Base-by-base conservation (phyloP, 768 basidiomycete species). In the Mycena leptocephala region DNA sequence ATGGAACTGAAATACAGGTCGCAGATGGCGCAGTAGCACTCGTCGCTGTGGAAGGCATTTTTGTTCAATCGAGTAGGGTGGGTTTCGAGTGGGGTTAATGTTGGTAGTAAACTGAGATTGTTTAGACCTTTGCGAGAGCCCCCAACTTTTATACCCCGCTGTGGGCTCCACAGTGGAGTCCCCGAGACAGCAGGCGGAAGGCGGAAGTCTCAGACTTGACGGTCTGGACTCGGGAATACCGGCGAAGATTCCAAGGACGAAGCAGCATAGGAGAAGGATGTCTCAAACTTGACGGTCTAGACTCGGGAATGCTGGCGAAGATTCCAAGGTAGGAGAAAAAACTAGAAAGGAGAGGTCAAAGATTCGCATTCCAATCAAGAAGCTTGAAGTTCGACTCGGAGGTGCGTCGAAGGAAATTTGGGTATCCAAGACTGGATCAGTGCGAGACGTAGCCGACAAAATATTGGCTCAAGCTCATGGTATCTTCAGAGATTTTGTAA, bases 21-120 rank as follows among this genome's bases (percentile, higher is more conserved):
- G 63, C 81, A 81, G 16, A 59, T n/a, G 28, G 79, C 79, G 37
- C 79, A 81, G 64, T 81, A 78, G 69, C 70, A 72, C 20, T 71
- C 67, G 24, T 71, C 55, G 62, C 24, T 13, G 58, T 62, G 65
- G 68, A 66, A 20, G 76, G 39, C 76, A 72, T 67, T 32, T 24
- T 68, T 41, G 41, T 10, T 22, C 33, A 61, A 35, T 16, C n/a
- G 58, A 32, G 32, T 18, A 39, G 28, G 53, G 32, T 43, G 24
- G 9, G 56, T 55, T 39, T 14, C 30, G 46, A 24, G 28, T 9
- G 26, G n/a, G 43, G 37, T 14, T 39, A 39, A n/a, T n/a, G n/a
- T n/a, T n/a, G n/a, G n/a, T 46, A 18, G 9, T 18, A 20, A 18
- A 28, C 5, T 26, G 55, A 28, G 28, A 30, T 46, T 26, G 26